Evolutionary conservation across 768 basidiomycete genomes (phyloP), one percentile per base, ranked within the genome.

Genomic region (Erythrobasidium yunnanense): DNA sequence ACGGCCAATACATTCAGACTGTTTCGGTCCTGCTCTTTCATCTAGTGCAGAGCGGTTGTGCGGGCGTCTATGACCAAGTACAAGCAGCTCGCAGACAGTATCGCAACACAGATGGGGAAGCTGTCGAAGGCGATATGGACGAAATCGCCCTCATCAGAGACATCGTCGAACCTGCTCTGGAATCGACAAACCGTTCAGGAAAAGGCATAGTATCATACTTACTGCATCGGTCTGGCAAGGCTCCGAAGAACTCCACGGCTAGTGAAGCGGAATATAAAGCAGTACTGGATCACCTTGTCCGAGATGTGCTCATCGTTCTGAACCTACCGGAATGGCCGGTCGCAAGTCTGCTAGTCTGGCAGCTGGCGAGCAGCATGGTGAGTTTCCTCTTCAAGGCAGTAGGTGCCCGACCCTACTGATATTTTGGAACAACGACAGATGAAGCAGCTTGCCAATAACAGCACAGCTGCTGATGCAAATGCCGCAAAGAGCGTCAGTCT

Each of bases 311-410:
- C 23, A 81, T 82, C 7, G 90, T 95, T 20, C 78, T 96, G 4
- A 91, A 87, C 74, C 88, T 88, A 84, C 92, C 95, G 0, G 95
- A 99, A 76, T 99, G 93, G 91, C 95, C 95, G 4, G 92, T 88
- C 8, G 88, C 95, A 1, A 81, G 84, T 46, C 76, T 95, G 18
- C 79, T 95, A 38, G 77, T 97, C 35, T 83, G 81, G 47, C 85
- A 95, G 51, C 83, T 85, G 5, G 87, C 85, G 69, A 87, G 85
- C 74, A 85, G 85, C 70, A 88, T 97, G 88, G 92, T 90, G 66
- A 8, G 81, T 70, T 15, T 7, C 17, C 6, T 30, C 32, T 68
- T 4, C 2, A 0, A 38, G 17, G 34, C 17, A n/a, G 15, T 33
- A 11, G 23, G n/a, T 32, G 8, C 17, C 32, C 8, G 3, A 32